phyloP scores from a whole-genome alignment of 2,329 filamentous ascomycete species.

The Alternaria tenuissima region DNA sequence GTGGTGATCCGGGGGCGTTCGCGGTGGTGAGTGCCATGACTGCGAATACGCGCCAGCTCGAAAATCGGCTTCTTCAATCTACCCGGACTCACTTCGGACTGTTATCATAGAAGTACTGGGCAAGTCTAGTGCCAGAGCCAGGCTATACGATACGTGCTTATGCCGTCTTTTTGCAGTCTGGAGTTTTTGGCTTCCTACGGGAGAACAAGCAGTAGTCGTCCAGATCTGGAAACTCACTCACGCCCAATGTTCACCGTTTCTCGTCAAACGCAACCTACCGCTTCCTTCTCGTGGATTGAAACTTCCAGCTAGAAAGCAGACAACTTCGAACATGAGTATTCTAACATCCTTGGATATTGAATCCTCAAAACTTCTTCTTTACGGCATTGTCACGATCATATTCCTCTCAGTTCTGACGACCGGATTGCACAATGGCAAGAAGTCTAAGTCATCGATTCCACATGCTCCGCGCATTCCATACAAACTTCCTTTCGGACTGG shows the following conservation, averaged over 20 bases:
- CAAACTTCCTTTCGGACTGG: conserved; percentile 9
- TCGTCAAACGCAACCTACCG: neutral
- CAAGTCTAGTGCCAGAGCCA: neutral
- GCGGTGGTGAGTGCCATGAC: neutral
- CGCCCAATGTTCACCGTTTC: neutral
- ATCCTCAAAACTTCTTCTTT: neutral
- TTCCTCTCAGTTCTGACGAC: neutral
- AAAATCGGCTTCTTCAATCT: neutral
- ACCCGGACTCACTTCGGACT: neutral
- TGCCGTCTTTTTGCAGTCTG: neutral
- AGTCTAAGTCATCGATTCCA: neutral
- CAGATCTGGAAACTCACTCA: neutral
- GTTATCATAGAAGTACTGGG: neutral
- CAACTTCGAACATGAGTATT: conserved; percentile 5
- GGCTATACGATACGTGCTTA: neutral
- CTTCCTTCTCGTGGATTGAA: neutral
- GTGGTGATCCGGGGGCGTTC: neutral
- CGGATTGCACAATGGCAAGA: neutral
- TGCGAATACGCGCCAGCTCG: neutral
- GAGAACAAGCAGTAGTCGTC: neutral
- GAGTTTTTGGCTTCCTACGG: neutral
- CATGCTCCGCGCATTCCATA: conserved; percentile 11
- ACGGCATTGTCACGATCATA: neutral
- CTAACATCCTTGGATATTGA: neutral
- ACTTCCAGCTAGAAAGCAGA: neutral